phyloP scores from a whole-genome alignment of 352 stramenopile genomes.

The Globisporangium uncinulatum region DNA sequence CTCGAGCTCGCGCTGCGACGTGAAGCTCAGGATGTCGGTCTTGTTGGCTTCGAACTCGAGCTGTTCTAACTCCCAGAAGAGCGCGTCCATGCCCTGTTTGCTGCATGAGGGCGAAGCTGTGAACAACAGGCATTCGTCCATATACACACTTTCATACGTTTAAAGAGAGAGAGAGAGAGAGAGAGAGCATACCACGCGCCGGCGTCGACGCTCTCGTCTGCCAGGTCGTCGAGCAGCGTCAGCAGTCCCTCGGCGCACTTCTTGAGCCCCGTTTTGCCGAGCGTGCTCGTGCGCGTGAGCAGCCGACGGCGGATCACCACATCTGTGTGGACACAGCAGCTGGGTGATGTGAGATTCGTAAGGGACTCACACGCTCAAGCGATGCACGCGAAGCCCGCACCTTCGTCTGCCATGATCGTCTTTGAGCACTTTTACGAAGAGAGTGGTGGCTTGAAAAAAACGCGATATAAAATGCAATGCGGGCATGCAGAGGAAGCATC shows the following conservation, averaged over 20 bases:
- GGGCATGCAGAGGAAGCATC: no score
- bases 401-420: slow-evolving; percentile 50
- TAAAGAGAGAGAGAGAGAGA: not conserved
- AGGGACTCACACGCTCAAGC: not conserved
- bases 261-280: slow-evolving; percentile 79
- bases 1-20: slow-evolving; percentile 73
- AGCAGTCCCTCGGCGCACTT: slow-evolving; percentile 74
- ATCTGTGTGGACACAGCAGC: slow-evolving; percentile 24
- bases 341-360: not conserved
- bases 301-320: slow-evolving; percentile 65
- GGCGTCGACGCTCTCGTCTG: slow-evolving; percentile 58
- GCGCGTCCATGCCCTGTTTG: slow-evolving; percentile 61
- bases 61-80: slow-evolving; percentile 86
- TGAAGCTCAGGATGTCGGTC: slow-evolving; percentile 77
- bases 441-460: not conserved
- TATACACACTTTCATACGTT: not conserved
- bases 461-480: no score
- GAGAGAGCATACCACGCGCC: slow-evolving; percentile 28
- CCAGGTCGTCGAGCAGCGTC: slow-evolving; percentile 49
- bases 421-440: not conserved
- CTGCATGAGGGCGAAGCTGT: slow-evolving; percentile 12
- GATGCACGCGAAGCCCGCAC: slow-evolving; percentile 12
- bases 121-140: not conserved
- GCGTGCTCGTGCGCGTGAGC: slow-evolving; percentile 70
- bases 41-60: slow-evolving; percentile 82